Evolutionary conservation across 2,329 filamentous ascomycete species (phyloP).

Genomic region (Aspergillus hiratsukae): DNA sequence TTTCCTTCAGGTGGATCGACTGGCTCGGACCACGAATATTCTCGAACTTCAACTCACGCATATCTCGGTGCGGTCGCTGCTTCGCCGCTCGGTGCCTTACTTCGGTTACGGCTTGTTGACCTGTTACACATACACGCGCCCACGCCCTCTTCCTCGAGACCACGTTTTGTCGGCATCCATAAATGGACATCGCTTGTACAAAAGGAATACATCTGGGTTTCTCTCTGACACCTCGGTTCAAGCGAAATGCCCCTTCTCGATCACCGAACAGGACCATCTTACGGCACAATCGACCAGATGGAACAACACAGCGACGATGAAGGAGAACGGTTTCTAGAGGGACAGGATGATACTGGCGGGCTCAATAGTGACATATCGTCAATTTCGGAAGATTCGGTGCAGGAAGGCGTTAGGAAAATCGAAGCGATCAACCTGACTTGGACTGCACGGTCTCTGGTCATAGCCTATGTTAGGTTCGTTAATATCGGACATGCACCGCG

Average conservation of each 20-base stretch:
- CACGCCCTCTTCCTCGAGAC: not conserved
- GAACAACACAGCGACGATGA: slow-evolving; percentile 24
- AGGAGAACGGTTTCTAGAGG: slow-evolving; percentile 27
- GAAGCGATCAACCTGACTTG: slow-evolving; percentile 52
- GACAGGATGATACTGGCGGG: slow-evolving; percentile 23
- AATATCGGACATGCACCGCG: slow-evolving; percentile 7
- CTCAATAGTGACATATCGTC: slow-evolving; percentile 14
- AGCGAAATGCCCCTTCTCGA: slow-evolving; percentile 32
- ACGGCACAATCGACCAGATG: slow-evolving; percentile 30
- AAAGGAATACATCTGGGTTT: slow-evolving; percentile 2
- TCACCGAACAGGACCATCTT: slow-evolving; percentile 26
- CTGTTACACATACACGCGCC: not conserved
- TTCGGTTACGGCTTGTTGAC: not conserved
- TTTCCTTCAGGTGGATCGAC: slow-evolving; percentile 22
- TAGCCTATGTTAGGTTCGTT: slow-evolving; percentile 46
- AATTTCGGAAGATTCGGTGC: slow-evolving; percentile 30
- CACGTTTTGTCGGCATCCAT: slow-evolving; percentile 9
- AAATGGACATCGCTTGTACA: slow-evolving; percentile 19
- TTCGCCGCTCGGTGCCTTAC: slow-evolving; percentile 1
- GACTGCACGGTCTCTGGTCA: slow-evolving; percentile 46
- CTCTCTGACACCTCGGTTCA: slow-evolving; percentile 8
- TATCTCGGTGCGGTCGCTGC: slow-evolving; percentile 4
- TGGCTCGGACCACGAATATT: slow-evolving; percentile 22
- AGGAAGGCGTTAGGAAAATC: slow-evolving; percentile 49
- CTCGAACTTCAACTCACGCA: slow-evolving; percentile 3